These are phyloP conservation scores for Aspergillus kassunensis DNA, from an alignment of 495 filamentous ascomycete genomes.

Conservation along the genomic window DNA sequence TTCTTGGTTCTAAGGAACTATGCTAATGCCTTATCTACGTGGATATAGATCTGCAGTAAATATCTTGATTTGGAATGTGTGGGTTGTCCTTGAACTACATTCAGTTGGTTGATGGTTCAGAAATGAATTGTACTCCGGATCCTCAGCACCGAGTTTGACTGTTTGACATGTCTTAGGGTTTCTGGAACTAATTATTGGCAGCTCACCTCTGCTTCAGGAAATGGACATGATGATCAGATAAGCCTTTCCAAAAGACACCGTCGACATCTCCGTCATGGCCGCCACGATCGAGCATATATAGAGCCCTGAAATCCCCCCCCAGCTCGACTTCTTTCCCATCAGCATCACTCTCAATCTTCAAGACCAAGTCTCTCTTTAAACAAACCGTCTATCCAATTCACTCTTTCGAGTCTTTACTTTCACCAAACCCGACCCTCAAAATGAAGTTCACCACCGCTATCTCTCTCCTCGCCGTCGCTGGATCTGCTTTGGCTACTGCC, in stretches of 20 bases:
- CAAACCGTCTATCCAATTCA: conserved; percentile 5
- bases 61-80: conserved; percentile 5
- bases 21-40: not conserved
- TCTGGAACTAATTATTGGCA: conserved; percentile 2
- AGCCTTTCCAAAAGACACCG: not conserved
- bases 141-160: not conserved
- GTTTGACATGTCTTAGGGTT: not conserved
- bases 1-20: not conserved
- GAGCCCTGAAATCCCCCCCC: conserved; percentile 8
- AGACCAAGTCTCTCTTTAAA: conserved; percentile 2
- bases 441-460: conserved; percentile 28
- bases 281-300: conserved; percentile 15
- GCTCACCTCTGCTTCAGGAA: conserved; percentile 6
- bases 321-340: not conserved
- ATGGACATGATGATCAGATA: conserved; percentile 5
- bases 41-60: conserved; percentile 1
- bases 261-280: not conserved
- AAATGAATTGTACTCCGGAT: not conserved
- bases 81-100: not conserved
- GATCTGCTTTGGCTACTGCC: conserved; percentile 22
- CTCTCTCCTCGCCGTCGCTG: conserved; percentile 16
- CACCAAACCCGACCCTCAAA: conserved; percentile 13
- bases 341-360: conserved; percentile 9
- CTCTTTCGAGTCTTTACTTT: not conserved
- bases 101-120: not conserved